Evolutionary conservation across 352 stramenopile genomes (phyloP), one percentile per base, ranked within the genome.

Genomic region (Stramenopiles sp.): DNA sequence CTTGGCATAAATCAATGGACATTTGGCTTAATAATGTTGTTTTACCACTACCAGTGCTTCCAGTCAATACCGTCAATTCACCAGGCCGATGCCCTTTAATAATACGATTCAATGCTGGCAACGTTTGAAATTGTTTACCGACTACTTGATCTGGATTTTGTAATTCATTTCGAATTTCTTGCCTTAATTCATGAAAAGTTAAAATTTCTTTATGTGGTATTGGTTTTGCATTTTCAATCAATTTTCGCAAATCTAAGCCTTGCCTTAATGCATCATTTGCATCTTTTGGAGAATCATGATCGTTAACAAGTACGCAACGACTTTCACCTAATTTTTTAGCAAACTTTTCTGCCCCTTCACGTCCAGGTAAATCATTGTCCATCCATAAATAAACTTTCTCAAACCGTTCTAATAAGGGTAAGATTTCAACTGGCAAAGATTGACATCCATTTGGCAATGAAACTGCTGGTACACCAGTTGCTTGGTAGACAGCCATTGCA

Each of bases 371-470:
- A 84, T 99, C 96, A 79, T 96, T 95, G 85, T 99, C 96, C 92
- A 99, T 97, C 95, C 95, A 99, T 30, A 99, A 83, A 85, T 97
- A 97, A 63, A 99, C 95, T 43, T 90, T 93, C 80, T 96, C 90
- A 83, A 99, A 98, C 1, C 88, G 86, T 85, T 98, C 94, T 29
- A 99, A 86, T 80, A 98, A 83, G 30, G 94, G 93, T 31, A 99
- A 82, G 13, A 99, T 86, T 63, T 94, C 94, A 1, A 92, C 87
- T 0, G 95, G 95, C 27, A 99, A 87, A 32, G 91, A 97, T 69
- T 94, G 89, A 81, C 91, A 97, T 63, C 96, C 96, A 84, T 99
- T 99, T 0, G 96, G 96, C 4, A 99, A 86, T n/a, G 92, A 97
- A 29, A 97, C 88, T 1, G 91, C 90, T 6, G 92, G 86, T 78